Percentiles rank a stretch among this genome's conserved stretches.
Evolutionary conservation across 192 early-diverging fungal genomes (phyloP).

Genomic region (Umbelopsis vinacea): DNA sequence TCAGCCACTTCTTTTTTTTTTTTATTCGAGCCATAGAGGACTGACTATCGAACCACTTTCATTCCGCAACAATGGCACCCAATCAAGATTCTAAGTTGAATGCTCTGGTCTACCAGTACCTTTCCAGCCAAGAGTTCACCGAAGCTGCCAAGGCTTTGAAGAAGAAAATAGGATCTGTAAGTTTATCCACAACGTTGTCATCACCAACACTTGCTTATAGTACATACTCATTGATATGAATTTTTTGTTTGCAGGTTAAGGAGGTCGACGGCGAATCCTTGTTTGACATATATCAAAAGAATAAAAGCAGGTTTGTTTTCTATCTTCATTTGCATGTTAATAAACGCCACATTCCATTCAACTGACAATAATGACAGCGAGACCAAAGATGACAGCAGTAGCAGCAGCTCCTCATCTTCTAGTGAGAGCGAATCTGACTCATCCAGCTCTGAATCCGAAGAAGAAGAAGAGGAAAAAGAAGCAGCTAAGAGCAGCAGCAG

Average conservation of each 20-base stretch:
- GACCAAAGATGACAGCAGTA: constrained; percentile 24
- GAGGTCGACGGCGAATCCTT: constrained; percentile 12
- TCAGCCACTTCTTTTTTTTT: constrained; percentile 23
- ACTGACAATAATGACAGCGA: constrained; percentile 10
- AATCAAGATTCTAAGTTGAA: constrained; percentile 24
- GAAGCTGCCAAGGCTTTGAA: constrained; percentile 36
- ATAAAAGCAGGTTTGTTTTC: constrained; percentile 16
- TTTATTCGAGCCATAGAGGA: neutral
- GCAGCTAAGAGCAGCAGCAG: no score
- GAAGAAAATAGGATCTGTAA: constrained; percentile 32
- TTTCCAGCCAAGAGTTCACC: constrained; percentile 23
- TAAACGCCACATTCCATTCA: neutral
- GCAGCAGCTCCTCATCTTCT: neutral
- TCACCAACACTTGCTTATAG: no score
- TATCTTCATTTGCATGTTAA: neutral
- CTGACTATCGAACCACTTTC: neutral
- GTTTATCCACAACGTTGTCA: neutral
- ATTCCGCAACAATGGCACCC: constrained; percentile 1
- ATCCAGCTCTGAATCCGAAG: constrained; percentile 21
- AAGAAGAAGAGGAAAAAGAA: neutral
- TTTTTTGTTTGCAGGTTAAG: constrained; percentile 10
- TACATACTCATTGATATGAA: neutral
- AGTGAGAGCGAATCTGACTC: constrained; percentile 13
- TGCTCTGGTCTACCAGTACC: constrained; percentile 37
- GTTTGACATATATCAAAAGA: constrained; percentile 24